These are phyloP conservation scores for Diplodia scrobiculata DNA, from an alignment of 2,329 filamentous ascomycete genomes.

Conservation along the genomic window DNA sequence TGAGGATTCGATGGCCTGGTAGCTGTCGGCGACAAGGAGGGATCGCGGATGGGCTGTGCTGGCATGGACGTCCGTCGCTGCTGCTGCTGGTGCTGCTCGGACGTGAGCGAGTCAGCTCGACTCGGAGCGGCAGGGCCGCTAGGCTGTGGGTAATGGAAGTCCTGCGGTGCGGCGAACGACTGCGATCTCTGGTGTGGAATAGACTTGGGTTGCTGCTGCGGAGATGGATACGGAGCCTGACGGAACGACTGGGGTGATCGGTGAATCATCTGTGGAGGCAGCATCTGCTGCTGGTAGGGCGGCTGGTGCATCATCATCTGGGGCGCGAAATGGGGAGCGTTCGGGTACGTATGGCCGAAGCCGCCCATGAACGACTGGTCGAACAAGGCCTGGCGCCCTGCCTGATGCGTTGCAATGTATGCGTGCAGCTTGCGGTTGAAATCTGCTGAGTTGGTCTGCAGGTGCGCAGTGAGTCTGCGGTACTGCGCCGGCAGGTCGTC, in stretches of 20 bases:
- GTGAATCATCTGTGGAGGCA: slow-evolving; percentile 41
- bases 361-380: slow-evolving; percentile 18
- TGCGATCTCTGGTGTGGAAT: slow-evolving; percentile 51
- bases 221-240: slow-evolving; percentile 40
- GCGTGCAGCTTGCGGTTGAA: slow-evolving; percentile 65
- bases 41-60: slow-evolving; percentile 36
- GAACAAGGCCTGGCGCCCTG: slow-evolving; percentile 42
- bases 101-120: slow-evolving; percentile 34
- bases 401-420: slow-evolving; percentile 61
- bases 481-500: slow-evolving; percentile 73
- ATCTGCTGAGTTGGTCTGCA: slow-evolving; percentile 62
- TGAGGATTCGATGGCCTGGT: slow-evolving; percentile 21
- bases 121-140: slow-evolving; percentile 32
- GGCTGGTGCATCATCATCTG: slow-evolving; percentile 41
- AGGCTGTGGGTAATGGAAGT: slow-evolving; percentile 39
- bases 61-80: slow-evolving; percentile 51
- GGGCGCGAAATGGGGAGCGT: slow-evolving; percentile 47
- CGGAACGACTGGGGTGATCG: slow-evolving; percentile 35
- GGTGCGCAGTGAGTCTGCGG: slow-evolving; percentile 62
- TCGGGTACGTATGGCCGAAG: slow-evolving; percentile 40
- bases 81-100: slow-evolving; percentile 34
- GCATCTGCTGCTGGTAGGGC: slow-evolving; percentile 39
- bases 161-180: slow-evolving; percentile 50
- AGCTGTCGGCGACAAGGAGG: slow-evolving; percentile 30
- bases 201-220: slow-evolving; percentile 45